Conservation (phyloP, 2,329 filamentous ascomycete genomes). For the Aspergillus ochraceus region DNA sequence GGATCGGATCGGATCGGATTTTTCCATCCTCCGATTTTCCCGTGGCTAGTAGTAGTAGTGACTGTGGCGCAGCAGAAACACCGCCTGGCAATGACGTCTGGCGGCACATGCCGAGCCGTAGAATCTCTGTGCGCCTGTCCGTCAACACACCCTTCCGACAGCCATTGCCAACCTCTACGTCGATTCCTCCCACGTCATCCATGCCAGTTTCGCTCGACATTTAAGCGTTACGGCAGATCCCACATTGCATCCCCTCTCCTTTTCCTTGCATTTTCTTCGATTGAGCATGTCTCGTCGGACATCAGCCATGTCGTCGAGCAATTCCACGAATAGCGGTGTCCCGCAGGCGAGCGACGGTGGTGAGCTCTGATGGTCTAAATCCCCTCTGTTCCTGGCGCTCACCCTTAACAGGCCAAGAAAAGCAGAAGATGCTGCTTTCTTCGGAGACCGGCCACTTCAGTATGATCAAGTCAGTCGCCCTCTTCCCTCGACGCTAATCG, state of each 20-base stretch:
- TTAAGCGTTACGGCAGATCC: neutral
- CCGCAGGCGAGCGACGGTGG: slow-evolving; percentile 34
- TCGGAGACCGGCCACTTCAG: slow-evolving; percentile 52
- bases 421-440: slow-evolving; percentile 51
- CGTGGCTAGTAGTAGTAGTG: slow-evolving; percentile 23
- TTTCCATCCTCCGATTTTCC: neutral
- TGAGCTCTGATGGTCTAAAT: slow-evolving; percentile 22
- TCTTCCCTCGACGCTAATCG: neutral
- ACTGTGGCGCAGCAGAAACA: slow-evolving; percentile 29
- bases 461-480: slow-evolving; percentile 46
- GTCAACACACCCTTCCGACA: slow-evolving; percentile 34
- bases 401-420: slow-evolving; percentile 43
- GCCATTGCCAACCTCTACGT: slow-evolving; percentile 14
- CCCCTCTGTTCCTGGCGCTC: slow-evolving; percentile 11
- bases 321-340: slow-evolving; percentile 29
- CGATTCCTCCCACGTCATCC: slow-evolving; percentile 14
- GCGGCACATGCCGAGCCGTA: slow-evolving; percentile 18
- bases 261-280: slow-evolving; percentile 8
- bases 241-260: neutral
- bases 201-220: slow-evolving; percentile 4
- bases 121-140: slow-evolving; percentile 29
- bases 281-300: slow-evolving; percentile 43
- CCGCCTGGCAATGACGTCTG: slow-evolving; percentile 38
- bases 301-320: slow-evolving; percentile 35
- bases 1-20: neutral